A percentile compares a stretch with the other conserved stretches of the same genome.
Conservation (phyloP, 371 early-diverging fungal species). For the Rhizopus sp. region DNA sequence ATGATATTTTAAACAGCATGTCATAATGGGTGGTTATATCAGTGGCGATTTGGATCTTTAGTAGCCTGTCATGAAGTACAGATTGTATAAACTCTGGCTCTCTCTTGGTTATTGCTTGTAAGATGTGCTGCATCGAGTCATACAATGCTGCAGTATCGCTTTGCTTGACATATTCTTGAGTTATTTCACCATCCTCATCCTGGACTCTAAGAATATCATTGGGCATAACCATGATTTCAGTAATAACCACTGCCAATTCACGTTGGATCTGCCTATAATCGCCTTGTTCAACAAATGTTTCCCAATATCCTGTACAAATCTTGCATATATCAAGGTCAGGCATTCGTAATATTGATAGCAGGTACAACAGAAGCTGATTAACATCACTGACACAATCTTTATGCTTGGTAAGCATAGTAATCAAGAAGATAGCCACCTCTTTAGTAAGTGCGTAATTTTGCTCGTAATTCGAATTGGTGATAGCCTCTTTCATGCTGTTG, state of each 20-base stretch:
- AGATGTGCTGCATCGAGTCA: constrained; percentile 95
- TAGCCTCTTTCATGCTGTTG: background rate
- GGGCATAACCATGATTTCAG: constrained; percentile 95
- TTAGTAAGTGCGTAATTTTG: constrained; percentile 19
- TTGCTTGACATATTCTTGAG: constrained; percentile 96
- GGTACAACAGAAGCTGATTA: constrained; percentile 65
- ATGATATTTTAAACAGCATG: constrained; percentile 91
- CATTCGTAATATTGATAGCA: constrained; percentile 84
- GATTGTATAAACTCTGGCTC: constrained; percentile 64
- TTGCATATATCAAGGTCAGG: constrained; percentile 96
- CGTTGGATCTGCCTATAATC: constrained; percentile 61
- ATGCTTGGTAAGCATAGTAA: constrained; percentile 80
- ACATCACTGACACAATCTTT: constrained; percentile 64
- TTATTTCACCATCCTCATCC: constrained; percentile 99
- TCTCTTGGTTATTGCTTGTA: constrained; percentile 92
- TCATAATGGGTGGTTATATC: constrained; percentile 65
- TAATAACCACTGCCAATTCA: constrained; percentile 83
- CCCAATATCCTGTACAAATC: constrained; percentile 96
- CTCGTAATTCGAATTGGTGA: background rate
- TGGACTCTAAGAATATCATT: constrained; percentile 97
- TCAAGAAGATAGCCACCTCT: constrained; percentile 60
- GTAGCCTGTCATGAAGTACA: constrained; percentile 71
- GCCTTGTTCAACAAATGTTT: constrained; percentile 58
- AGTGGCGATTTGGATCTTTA: background rate
- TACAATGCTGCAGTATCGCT: constrained; percentile 97